Evolutionary conservation across 192 early-diverging fungal genomes (phyloP).

Genomic region (Gryganskiella cystojenkinii): DNA sequence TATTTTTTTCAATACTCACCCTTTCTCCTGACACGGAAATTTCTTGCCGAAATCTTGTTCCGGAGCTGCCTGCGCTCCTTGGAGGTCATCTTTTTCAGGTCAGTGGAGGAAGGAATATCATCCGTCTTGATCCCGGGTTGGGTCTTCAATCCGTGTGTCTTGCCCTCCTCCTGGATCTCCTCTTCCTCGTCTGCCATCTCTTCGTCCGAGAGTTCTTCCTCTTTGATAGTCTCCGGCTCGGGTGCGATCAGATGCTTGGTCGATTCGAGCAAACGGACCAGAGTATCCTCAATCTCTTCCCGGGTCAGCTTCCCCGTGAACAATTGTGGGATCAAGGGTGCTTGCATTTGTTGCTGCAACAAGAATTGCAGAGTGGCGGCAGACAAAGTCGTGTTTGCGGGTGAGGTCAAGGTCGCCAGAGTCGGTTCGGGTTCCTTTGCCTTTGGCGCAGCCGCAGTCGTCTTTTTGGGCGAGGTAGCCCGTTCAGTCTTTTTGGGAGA

Average conservation of each 20-base stretch:
- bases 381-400: slow-evolving; percentile 37
- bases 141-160: slow-evolving; percentile 39
- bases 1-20: slow-evolving; percentile 46
- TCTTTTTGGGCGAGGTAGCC: neutral
- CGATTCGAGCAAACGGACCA: slow-evolving; percentile 28
- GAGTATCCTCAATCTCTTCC: slow-evolving; percentile 39
- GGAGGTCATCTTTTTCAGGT: slow-evolving; percentile 71
- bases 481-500: neutral
- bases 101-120: slow-evolving; percentile 49
- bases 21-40: slow-evolving; percentile 86
- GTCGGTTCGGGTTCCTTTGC: slow-evolving; percentile 3
- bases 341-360: slow-evolving; percentile 38
- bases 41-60: slow-evolving; percentile 89
- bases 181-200: neutral
- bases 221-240: slow-evolving; percentile 10
- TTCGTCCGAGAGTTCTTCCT: neutral
- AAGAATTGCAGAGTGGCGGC: slow-evolving; percentile 43
- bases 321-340: slow-evolving; percentile 36
- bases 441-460: neutral
- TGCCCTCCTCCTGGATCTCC: slow-evolving; percentile 1
- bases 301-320: slow-evolving; percentile 31
- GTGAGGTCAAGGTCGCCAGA: neutral
- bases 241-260: slow-evolving; percentile 30
- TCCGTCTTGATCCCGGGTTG: slow-evolving; percentile 50
- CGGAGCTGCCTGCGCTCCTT: slow-evolving; percentile 85